Evolutionary conservation across 768 basidiomycete genomes (phyloP), one percentile per base, ranked within the genome.

Genomic region (Mycena albidolilacea): DNA sequence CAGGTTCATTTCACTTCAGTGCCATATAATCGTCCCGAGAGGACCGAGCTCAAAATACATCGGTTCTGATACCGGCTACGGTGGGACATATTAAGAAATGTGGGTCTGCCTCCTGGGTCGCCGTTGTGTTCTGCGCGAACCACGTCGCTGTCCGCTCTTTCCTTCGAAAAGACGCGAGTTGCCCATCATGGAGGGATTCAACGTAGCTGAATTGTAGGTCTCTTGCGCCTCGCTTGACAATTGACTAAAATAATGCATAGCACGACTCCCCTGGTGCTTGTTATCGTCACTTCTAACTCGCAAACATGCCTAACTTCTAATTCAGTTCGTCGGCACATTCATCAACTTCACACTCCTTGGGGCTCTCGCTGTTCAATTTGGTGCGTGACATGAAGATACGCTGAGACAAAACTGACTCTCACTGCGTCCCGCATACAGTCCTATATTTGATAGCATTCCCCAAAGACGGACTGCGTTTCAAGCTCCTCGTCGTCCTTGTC

Each of bases 391-490:
- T 44, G 5, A 1, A 19, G 2, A 37, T 9, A 21, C 37, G 19
- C 35, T 37, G 19, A 21, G 7, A 21, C n/a, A 15, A 62, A 58
- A 12, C 23, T 59, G 17, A 52, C 44, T n/a, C 7, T 6, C 30
- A 30, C 30, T 30, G 30, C 30, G 7, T 30, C 35, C 19, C 39
- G 41, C 41, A 8, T 43, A 10, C 43, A 69, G 67, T 44, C 35
- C 23, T 75, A 14, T 75, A 75, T 85, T 88, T 39, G 80, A 82
- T 64, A 81, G 81, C 77, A 81, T 82, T 60, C 84, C 85, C 74
- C 3, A 73, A 67, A 39, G 78, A 79, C 65, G 43, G 38, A 8
- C 14, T 1, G 11, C n/a, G 54, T 19, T 63, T 50, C 23, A 79
- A 77, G 50, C 35, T 59, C 19, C 64, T 79, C 0, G 75, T 79